Base-by-base conservation (phyloP, 2,329 filamentous ascomycete genomes). In the Dissoconium aciculare region DNA sequence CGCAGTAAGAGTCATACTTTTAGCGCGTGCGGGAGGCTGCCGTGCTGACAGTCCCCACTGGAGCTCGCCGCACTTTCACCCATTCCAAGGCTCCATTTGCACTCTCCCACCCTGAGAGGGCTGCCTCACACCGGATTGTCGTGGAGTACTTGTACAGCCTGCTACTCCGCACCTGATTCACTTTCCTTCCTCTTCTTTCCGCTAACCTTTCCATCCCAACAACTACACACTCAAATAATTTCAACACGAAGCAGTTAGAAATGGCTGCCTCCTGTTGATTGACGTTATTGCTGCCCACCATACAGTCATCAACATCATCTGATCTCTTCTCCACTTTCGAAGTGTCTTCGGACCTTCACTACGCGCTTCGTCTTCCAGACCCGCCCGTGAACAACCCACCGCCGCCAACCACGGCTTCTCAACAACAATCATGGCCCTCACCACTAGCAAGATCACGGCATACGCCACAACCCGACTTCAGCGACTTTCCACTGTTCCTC, bases 341-440 rank as follows among this genome's bases (percentile, higher is more conserved):
- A 51, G 47, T 36, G 41, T 43, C 39, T 42, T 40, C 43, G 42
- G 47, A 46, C 42, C 42, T 38, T 42, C 56, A 58, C 55, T 47
- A 32, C 35, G 38, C 39, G 38, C 41, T 23, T 40, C 40, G 42
- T 48, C 46, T 34, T 39, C 31, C 34, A 32, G 38, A 58, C 46
- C 69, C 66, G 55, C 71, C 64, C 62, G 55, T 59, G 53, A 69
- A 65, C 71, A 74, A 76, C 71, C 71, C 67, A 47, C 52, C 65
- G 71, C 74, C 79, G 74, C 76, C 77, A 76, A 83, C 68, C 69
- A 84, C 78, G 78, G 78, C 78, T 80, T 70, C 73, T 58, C 55
- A 59, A 56, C 56, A 61, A 53, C 71, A 73, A 83, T 50, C 68
- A 85, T 85, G 79, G 79, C 77, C 68, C 74, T 70, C 76, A 69